These are phyloP conservation scores for Nakazawaea populi DNA, from an alignment of 805 yeast species.

Conservation along the genomic window DNA sequence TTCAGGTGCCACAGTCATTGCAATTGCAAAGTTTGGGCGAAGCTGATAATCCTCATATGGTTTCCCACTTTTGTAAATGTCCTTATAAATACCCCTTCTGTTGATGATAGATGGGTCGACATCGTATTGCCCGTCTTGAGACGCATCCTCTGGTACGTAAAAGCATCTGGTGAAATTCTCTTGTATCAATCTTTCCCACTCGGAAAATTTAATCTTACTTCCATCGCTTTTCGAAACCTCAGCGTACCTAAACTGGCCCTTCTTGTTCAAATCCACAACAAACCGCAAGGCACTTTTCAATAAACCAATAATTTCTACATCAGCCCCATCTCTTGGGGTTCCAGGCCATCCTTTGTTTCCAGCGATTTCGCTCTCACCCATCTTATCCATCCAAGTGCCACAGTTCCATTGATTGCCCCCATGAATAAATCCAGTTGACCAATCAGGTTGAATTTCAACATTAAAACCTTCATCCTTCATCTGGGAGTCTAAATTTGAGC, in stretches of 20 bases:
- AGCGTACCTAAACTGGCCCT: conserved; percentile 52
- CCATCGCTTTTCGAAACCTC: conserved; percentile 59
- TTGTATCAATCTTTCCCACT: conserved; percentile 71
- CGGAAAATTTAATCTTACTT: conserved; percentile 42
- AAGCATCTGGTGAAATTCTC: conserved; percentile 74
- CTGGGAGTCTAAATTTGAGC: conserved; percentile 79
- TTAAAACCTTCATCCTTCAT: conserved; percentile 93
- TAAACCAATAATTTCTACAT: conserved; percentile 85
- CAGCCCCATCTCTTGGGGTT: conserved; percentile 97
- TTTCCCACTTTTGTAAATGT: conserved; percentile 73
- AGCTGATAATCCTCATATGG: conserved; percentile 91
- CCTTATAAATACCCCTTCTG: conserved; percentile 93
- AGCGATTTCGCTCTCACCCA: conserved; percentile 91
- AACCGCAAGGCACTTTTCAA: conserved; percentile 81
- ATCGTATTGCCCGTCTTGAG: conserved; percentile 54
- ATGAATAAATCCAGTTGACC: conserved; percentile 80
- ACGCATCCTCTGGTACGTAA: conserved; percentile 63
- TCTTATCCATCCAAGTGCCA: conserved; percentile 99
- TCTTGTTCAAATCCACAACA: conserved; percentile 51
- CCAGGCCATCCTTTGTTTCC: conserved; percentile 92
- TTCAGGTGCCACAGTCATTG: conserved; percentile 94
- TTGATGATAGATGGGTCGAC: conserved; percentile 64
- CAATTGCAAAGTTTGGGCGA: conserved; percentile 88
- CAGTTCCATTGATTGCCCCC: conserved; percentile 94
- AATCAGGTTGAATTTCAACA: conserved; percentile 73